Evolutionary conservation across 805 yeast genomes (phyloP).

Genomic region (Ogataea dorogensis): DNA sequence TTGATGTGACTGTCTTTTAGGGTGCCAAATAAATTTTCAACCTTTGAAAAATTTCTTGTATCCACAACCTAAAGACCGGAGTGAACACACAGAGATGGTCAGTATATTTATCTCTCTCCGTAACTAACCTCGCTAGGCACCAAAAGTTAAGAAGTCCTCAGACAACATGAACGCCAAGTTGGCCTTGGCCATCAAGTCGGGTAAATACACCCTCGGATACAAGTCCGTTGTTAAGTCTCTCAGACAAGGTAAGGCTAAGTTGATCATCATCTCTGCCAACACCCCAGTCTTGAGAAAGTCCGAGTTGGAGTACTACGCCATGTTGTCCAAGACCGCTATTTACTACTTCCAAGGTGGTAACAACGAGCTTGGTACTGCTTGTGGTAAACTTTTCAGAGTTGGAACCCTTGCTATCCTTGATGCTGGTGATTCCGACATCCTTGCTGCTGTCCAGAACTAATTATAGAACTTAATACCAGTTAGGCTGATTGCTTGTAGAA

Average conservation of each 20-base stretch:
- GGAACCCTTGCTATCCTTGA: constrained; percentile 95
- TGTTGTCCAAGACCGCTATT: constrained; percentile 95
- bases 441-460: constrained; percentile 53
- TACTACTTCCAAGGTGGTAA: constrained; percentile 99
- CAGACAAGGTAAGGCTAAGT: constrained; percentile 99
- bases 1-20: constrained; percentile 8
- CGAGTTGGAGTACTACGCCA: constrained; percentile 99
- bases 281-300: constrained; percentile 99
- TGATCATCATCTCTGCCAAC: constrained; percentile 97
- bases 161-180: constrained; percentile 98
- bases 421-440: constrained; percentile 99
- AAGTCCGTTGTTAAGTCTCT: constrained; percentile 97
- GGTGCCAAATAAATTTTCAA: constrained; percentile 1
- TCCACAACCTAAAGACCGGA: constrained; percentile 68
- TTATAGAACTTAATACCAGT: constrained; percentile 10
- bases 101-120: constrained; percentile 60
- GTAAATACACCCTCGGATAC: constrained; percentile 99
- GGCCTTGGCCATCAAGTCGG: constrained; percentile 97
- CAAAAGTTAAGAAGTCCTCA: constrained; percentile 82
- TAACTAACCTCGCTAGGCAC: constrained; percentile 69
- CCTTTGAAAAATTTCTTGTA: constrained; percentile 1
- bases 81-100: constrained; percentile 99
- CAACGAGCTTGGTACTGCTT: constrained; percentile 99
- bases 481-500: constrained; percentile 6
- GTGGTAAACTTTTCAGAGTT: constrained; percentile 99